Conservation (phyloP, 1,284 basidiomycete species). For the Malassezia dermatis region DNA sequence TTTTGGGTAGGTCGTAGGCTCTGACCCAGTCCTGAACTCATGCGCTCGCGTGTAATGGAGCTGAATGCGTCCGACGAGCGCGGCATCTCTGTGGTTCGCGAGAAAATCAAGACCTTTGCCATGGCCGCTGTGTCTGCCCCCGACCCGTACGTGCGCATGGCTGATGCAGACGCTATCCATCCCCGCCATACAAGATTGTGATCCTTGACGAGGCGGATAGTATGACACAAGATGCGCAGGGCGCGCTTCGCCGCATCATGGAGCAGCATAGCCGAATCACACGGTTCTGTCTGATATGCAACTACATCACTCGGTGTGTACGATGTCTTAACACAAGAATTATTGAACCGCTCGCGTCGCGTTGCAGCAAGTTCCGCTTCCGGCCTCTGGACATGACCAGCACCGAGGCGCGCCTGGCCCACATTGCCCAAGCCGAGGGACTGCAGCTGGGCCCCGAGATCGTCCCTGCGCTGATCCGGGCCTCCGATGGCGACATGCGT, state of each 20-base stretch:
- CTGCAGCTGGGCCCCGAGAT: slow-evolving; percentile 48
- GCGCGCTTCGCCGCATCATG: slow-evolving; percentile 91
- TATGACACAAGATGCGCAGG: slow-evolving; percentile 99
- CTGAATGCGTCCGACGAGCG: slow-evolving; percentile 99
- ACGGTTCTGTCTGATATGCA: slow-evolving; percentile 95
- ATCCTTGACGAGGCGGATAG: slow-evolving; percentile 98
- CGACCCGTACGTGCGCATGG: not conserved
- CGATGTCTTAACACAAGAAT: slow-evolving; percentile 58
- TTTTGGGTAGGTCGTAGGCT: slow-evolving; percentile 57
- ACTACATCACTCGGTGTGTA: slow-evolving; percentile 87
- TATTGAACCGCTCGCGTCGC: slow-evolving; percentile 95
- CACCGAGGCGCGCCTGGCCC: slow-evolving; percentile 63
- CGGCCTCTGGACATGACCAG: slow-evolving; percentile 74
- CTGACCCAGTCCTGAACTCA: slow-evolving; percentile 73
- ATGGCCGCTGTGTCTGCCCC: slow-evolving; percentile 51
- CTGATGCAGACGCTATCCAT: slow-evolving; percentile 58
- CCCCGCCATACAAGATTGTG: slow-evolving; percentile 96
- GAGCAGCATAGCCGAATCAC: slow-evolving; percentile 94
- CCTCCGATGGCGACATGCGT: slow-evolving; percentile 83
- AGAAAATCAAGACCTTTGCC: slow-evolving; percentile 98
- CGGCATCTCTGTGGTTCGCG: slow-evolving; percentile 88
- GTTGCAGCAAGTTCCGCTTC: slow-evolving; percentile 98
- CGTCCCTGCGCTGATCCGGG: slow-evolving; percentile 62
- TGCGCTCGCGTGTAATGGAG: slow-evolving; percentile 83
- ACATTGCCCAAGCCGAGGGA: slow-evolving; percentile 61